Conservation (phyloP, 495 filamentous ascomycete species). For the Neurospora tetraspora region DNA sequence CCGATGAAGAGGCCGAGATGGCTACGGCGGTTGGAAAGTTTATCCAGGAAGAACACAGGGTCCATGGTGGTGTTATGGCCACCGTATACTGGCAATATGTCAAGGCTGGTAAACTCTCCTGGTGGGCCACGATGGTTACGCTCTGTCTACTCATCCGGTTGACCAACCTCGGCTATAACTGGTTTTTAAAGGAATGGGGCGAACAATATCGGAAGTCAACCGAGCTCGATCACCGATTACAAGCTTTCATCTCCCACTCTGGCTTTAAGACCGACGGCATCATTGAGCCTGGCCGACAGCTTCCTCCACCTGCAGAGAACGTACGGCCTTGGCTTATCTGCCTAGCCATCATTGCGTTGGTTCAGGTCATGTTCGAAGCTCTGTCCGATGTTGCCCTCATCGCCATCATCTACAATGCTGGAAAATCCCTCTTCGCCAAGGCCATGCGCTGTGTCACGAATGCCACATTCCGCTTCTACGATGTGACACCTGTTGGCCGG, state of each 20-base stretch:
- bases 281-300: constrained; percentile 33
- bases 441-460: constrained; percentile 60
- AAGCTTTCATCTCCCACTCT: not conserved
- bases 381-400: constrained; percentile 51
- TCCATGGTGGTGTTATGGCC: constrained; percentile 62
- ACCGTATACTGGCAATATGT: constrained; percentile 77
- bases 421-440: constrained; percentile 57
- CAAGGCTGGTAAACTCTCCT: constrained; percentile 59
- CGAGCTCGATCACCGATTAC: not conserved
- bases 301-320: constrained; percentile 57
- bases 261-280: constrained; percentile 13
- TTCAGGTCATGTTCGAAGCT: constrained; percentile 45
- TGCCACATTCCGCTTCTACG: constrained; percentile 80
- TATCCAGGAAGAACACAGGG: constrained; percentile 70
- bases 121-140: constrained; percentile 55
- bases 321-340: constrained; percentile 63
- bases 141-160: constrained; percentile 51
- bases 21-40: constrained; percentile 58
- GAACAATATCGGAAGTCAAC: constrained; percentile 49
- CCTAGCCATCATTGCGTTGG: constrained; percentile 51
- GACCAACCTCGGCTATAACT: constrained; percentile 50
- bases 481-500: constrained; percentile 71
- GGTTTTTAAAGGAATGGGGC: constrained; percentile 81
- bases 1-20: constrained; percentile 21
- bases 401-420: constrained; percentile 63